Evolutionary conservation across 2,329 filamentous ascomycete genomes (phyloP).

Genomic region (Fusarium ambrosium): DNA sequence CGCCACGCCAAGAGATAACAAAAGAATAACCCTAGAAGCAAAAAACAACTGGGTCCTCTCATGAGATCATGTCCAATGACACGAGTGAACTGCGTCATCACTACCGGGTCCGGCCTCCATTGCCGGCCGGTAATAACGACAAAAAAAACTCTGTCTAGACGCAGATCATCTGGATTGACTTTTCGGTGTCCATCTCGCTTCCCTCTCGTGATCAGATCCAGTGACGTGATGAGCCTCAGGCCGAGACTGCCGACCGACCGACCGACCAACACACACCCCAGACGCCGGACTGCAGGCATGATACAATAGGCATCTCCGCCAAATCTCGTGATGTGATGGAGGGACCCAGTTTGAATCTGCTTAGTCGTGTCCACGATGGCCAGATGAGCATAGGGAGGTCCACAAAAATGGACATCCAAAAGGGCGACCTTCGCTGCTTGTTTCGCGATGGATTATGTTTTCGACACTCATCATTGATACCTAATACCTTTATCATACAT

Average conservation of each 20-base stretch:
- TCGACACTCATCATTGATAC: constrained; percentile 8
- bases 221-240: constrained; percentile 34
- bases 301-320: constrained; percentile 15
- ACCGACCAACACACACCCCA: constrained; percentile 6
- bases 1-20: constrained; percentile 33
- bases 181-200: constrained; percentile 5
- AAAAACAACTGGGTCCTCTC: constrained; percentile 33
- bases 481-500: no score
- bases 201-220: constrained; percentile 11
- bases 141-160: background rate
- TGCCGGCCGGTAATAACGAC: constrained; percentile 19
- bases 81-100: constrained; percentile 28
- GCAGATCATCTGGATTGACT: constrained; percentile 37
- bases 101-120: constrained; percentile 10
- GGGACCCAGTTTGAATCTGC: constrained; percentile 25
- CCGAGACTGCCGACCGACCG: constrained; percentile 24
- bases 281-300: constrained; percentile 28
- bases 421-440: constrained; percentile 28
- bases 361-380: constrained; percentile 28
- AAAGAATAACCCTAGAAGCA: constrained; percentile 33
- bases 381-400: constrained; percentile 18
- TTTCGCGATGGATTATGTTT: constrained; percentile 21
- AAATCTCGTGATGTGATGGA: constrained; percentile 36
- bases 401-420: constrained; percentile 40
- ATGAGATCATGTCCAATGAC: background rate